Percentiles rank a stretch among this genome's conserved stretches.
These are phyloP conservation scores for Pyricularia grisea DNA, from an alignment of 2,329 filamentous ascomycete genomes.

Conservation along the genomic window DNA sequence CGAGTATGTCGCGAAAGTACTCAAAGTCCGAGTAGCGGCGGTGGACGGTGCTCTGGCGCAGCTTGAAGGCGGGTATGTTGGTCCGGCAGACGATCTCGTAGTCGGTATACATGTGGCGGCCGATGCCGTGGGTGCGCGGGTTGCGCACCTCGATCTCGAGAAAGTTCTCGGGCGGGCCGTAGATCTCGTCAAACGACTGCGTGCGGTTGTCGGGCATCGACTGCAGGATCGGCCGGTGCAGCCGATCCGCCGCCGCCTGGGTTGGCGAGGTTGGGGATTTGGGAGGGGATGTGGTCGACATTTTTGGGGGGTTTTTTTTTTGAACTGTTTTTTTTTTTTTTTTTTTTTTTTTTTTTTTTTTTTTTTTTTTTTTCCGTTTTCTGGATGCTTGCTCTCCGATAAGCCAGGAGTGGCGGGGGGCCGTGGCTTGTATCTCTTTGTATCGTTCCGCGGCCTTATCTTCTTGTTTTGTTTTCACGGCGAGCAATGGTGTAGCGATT, in stretches of 20 bases:
- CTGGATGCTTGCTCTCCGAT: not conserved
- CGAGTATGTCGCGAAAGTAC: slow-evolving; percentile 95
- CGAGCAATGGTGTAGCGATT: not conserved
- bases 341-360: not conserved
- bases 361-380: not conserved
- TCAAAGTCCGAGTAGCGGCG: slow-evolving; percentile 97
- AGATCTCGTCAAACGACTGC: slow-evolving; percentile 98
- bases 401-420: not conserved
- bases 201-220: slow-evolving; percentile 66
- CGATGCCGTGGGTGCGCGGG: slow-evolving; percentile 88
- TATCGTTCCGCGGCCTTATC: not conserved
- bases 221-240: slow-evolving; percentile 49
- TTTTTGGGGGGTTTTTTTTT: too few relatives aligned
- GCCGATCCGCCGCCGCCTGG: slow-evolving; percentile 20
- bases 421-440: not conserved
- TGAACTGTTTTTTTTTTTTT: too few relatives aligned
- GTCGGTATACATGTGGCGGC: slow-evolving; percentile 94
- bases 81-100: slow-evolving; percentile 97
- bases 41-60: slow-evolving; percentile 78
- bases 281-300: slow-evolving; percentile 40
- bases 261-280: slow-evolving; percentile 35
- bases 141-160: slow-evolving; percentile 96
- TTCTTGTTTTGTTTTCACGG: too few relatives aligned
- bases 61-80: slow-evolving; percentile 98
- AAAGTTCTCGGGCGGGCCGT: slow-evolving; percentile 96